Evolutionary conservation across 495 filamentous ascomycete species (phyloP), one percentile per base, ranked within the genome.

Genomic region (Penicillium arizonense): DNA sequence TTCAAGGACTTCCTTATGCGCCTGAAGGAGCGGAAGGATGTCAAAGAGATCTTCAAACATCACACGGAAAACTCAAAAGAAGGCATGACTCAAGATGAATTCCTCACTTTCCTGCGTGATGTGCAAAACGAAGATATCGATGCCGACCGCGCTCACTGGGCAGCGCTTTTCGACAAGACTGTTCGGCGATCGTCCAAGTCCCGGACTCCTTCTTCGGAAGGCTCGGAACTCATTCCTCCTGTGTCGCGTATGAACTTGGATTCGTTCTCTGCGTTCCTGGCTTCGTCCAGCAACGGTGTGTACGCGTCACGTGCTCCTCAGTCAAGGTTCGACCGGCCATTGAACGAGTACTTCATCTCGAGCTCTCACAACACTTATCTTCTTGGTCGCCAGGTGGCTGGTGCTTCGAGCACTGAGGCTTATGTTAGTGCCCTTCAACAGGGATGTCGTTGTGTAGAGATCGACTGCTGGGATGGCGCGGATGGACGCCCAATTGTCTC

Each of bases 341-440:
- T 98, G 63, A 96, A 96, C 65, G 94, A 98, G 62, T 98, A 98
- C 64, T 97, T 91, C 80, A 94, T 97, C 55, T 97, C 93, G 4
- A 96, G 91, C 76, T 97, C 93, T 14, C 94, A 98, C 77, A 98
- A 98, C 69, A 97, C 94, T 9, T 98, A 98, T 63, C 84, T 98
- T 10, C 73, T 94, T 21, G 94, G 94, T 14, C 85, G 91, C 20
- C 94, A 98, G 68, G 86, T 97, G 9, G 86, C 83, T 26, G 91
- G 91, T 21, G 82, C 87, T 34, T 96, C 94, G 16, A 97, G 91
- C 57, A 86, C 91, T 10, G 94, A 98, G 66, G 90, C 89, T 23
- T 98, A 98, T 70, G 93, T 97, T 61, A 83, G 81, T 46, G 90
- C 91, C n/a, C 75, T 98, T 21, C 83, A 89, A 57, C 82, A 86